phyloP scores from a whole-genome alignment of 306 rosid genomes.

The Canavalia gladiata region DNA sequence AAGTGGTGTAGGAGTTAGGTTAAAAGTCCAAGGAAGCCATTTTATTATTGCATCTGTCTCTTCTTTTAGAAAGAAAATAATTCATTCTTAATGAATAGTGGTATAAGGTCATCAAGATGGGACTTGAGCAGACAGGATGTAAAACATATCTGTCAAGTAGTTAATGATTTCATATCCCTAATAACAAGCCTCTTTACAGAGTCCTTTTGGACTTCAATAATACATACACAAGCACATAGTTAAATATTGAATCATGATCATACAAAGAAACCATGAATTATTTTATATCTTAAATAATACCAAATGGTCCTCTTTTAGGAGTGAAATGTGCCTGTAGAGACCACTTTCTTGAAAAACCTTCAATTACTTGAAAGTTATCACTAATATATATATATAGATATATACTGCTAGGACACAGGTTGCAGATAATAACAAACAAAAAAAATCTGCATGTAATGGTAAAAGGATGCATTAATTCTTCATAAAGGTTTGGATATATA shows the following conservation, averaged over 20 bases:
- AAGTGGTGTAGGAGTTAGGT: slow-evolving; percentile 48
- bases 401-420: neutral
- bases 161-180: neutral
- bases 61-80: neutral
- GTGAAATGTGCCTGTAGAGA: too few species aligned
- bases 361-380: too few species aligned
- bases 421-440: neutral
- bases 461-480: neutral
- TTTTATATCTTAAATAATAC: neutral
- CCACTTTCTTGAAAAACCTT: too few species aligned
- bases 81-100: neutral
- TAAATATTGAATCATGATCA: neutral
- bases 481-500: neutral
- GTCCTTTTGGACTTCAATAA: too few species aligned
- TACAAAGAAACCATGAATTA: neutral
- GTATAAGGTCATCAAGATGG: slow-evolving; percentile 22
- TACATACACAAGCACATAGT: too few species aligned
- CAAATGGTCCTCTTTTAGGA: neutral
- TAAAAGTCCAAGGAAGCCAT: slow-evolving; percentile 11
- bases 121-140: slow-evolving; percentile 19
- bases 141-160: neutral
- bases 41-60: slow-evolving; percentile 8
- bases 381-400: neutral
- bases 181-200: too few species aligned
- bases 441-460: neutral